A percentile compares a stretch with the other conserved stretches of the same genome.
Conservation (phyloP, 306 rosid genomes). For the Castanospermum australe region DNA sequence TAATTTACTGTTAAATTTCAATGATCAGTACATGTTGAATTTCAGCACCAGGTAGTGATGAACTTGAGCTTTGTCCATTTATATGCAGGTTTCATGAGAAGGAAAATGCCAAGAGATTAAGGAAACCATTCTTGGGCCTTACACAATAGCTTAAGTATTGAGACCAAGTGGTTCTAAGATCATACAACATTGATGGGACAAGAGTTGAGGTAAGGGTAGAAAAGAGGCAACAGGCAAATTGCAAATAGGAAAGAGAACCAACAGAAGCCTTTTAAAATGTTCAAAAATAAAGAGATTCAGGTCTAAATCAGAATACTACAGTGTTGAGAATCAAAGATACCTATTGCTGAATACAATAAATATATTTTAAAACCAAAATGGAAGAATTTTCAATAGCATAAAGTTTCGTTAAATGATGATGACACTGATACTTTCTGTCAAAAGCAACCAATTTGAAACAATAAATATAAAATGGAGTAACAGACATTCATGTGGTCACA, state of each 20-base stretch:
- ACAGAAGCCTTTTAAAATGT: conserved; percentile 4
- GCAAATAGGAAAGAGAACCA: neutral
- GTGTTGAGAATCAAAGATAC: neutral
- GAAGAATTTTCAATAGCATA: neutral
- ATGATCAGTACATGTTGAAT: neutral
- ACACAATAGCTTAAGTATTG: neutral
- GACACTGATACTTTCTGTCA: neutral
- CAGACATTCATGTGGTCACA: neutral
- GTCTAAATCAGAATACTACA: conserved; percentile 6
- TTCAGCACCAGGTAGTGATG: neutral
- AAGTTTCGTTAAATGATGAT: conserved; percentile 19
- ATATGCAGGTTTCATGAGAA: neutral
- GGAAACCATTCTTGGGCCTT: conserved; percentile 4
- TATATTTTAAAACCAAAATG: neutral
- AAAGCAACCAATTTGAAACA: conserved; percentile 7
- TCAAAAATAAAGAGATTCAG: neutral
- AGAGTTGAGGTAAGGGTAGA: neutral
- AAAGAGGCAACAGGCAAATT: too few species aligned
- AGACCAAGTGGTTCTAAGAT: conserved; percentile 1
- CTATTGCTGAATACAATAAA: neutral
- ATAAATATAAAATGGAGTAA: neutral
- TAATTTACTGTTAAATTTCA: conserved; percentile 9
- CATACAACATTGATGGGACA: conserved; percentile 7
- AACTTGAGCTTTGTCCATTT: neutral
- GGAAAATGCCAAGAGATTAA: conserved; percentile 14